Conservation (phyloP, 345 rosid genomes). For the Citrus cavaleriei region DNA sequence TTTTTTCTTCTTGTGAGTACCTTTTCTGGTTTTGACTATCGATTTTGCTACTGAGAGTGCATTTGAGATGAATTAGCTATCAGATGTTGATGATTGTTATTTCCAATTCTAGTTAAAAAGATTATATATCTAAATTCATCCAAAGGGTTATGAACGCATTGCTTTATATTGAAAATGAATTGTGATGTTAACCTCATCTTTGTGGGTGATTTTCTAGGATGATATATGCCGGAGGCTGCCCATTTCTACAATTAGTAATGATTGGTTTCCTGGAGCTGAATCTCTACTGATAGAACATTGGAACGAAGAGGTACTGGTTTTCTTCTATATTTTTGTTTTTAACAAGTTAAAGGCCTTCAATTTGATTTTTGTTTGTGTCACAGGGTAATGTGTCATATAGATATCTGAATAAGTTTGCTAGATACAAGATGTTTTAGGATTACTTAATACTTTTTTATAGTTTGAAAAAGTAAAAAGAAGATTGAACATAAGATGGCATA, state of each 20-base stretch:
- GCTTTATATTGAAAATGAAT: neutral
- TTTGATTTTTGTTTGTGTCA: neutral
- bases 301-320: conserved; percentile 41
- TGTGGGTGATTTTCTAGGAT: conserved; percentile 40
- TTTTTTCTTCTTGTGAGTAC: neutral
- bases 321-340: conserved; percentile 6
- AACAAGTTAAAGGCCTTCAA: neutral
- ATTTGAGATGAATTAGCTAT: neutral
- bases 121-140: neutral
- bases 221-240: conserved; percentile 37
- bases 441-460: neutral
- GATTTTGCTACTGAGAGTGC: neutral
- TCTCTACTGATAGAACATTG: conserved; percentile 44
- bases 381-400: neutral
- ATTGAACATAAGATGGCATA: neutral
- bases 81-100: neutral
- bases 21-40: neutral
- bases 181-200: conserved; percentile 5
- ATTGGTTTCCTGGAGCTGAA: conserved; percentile 37
- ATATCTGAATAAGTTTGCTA: neutral
- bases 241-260: conserved; percentile 39
- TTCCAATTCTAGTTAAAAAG: neutral
- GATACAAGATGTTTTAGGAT: neutral
- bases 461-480: neutral
- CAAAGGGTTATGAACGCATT: neutral